phyloP scores from a whole-genome alignment of 139 green algal genomes.

The Chlorella sp. region DNA sequence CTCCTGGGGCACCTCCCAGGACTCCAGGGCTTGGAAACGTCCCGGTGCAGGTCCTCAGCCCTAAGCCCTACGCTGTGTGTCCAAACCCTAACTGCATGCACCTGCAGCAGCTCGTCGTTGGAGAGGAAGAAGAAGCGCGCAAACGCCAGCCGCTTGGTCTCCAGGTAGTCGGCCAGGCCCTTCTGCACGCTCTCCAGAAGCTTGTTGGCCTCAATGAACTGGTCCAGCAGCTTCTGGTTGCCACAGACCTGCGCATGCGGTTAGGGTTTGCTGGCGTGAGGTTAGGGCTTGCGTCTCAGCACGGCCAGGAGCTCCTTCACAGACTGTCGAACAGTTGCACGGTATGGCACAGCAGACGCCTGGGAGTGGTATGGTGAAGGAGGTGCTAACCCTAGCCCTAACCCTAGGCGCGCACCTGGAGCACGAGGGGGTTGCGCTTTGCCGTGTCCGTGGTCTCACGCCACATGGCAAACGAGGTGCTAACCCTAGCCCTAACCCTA shows the following conservation, averaged over 20 bases:
- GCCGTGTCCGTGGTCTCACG: slow-evolving; percentile 56
- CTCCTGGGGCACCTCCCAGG: neutral
- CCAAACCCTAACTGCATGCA: neutral
- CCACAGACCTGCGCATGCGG: slow-evolving; percentile 46
- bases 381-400: too few species aligned
- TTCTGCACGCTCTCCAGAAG: slow-evolving; percentile 65
- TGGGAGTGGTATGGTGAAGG: too few species aligned
- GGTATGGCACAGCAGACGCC: too few species aligned
- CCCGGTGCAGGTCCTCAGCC: too few species aligned
- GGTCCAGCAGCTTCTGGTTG: slow-evolving; percentile 55
- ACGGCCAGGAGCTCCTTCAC: too few species aligned
- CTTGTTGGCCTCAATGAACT: slow-evolving; percentile 59
- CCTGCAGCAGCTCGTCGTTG: slow-evolving; percentile 75
- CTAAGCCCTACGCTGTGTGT: neutral
- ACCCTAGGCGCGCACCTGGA: slow-evolving; percentile 52
- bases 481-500: too few species aligned
- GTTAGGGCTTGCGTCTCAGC: too few species aligned
- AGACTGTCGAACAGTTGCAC: too few species aligned
- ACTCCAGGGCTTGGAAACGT: too few species aligned
- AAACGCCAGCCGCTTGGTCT: slow-evolving; percentile 73
- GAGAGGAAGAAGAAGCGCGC: slow-evolving; percentile 78
- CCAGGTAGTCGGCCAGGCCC: slow-evolving; percentile 64
- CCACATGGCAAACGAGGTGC: too few species aligned
- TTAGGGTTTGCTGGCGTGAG: too few species aligned
- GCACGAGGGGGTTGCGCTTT: slow-evolving; percentile 36